These are phyloP conservation scores for Candida yuanshanica DNA, from an alignment of 805 yeast genomes.

Conservation along the genomic window DNA sequence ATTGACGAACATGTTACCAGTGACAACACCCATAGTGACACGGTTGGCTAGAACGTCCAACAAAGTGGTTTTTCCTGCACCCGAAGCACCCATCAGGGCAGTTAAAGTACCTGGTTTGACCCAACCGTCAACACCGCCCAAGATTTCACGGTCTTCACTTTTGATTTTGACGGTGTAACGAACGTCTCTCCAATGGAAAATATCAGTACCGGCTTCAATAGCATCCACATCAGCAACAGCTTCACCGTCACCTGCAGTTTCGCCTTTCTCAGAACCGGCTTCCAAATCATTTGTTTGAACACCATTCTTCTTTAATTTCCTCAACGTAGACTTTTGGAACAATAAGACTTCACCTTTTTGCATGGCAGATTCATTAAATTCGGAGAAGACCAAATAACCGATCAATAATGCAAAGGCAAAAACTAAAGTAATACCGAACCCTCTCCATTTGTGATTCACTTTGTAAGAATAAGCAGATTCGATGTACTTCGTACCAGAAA, in stretches of 20 bases:
- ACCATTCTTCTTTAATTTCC: slow-evolving; percentile 37
- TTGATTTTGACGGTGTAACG: slow-evolving; percentile 65
- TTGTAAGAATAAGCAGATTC: slow-evolving; percentile 37
- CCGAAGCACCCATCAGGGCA: slow-evolving; percentile 73
- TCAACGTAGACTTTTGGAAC: slow-evolving; percentile 46
- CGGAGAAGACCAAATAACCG: slow-evolving; percentile 49
- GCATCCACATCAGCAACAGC: slow-evolving; percentile 21
- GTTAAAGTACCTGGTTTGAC: slow-evolving; percentile 80
- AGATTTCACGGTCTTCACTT: slow-evolving; percentile 51
- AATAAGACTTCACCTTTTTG: slow-evolving; percentile 69
- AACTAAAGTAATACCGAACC: slow-evolving; percentile 55
- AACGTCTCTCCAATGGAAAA: slow-evolving; percentile 75
- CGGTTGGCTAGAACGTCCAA: slow-evolving; percentile 68
- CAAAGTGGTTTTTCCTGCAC: slow-evolving; percentile 78
- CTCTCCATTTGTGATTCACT: slow-evolving; percentile 53
- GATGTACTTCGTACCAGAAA: slow-evolving; percentile 49
- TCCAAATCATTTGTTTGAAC: slow-evolving; percentile 23
- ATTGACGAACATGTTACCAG: slow-evolving; percentile 65
- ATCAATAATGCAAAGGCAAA: slow-evolving; percentile 49
- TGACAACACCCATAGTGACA: slow-evolving; percentile 63
- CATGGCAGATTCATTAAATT: slow-evolving; percentile 53
- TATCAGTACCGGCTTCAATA: slow-evolving; percentile 36
- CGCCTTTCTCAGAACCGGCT: slow-evolving; percentile 25
- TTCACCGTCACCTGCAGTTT: slow-evolving; percentile 15
- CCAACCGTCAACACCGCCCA: slow-evolving; percentile 72